Conservation (phyloP, 768 basidiomycete genomes). For the Kwoniella dendrophila region DNA sequence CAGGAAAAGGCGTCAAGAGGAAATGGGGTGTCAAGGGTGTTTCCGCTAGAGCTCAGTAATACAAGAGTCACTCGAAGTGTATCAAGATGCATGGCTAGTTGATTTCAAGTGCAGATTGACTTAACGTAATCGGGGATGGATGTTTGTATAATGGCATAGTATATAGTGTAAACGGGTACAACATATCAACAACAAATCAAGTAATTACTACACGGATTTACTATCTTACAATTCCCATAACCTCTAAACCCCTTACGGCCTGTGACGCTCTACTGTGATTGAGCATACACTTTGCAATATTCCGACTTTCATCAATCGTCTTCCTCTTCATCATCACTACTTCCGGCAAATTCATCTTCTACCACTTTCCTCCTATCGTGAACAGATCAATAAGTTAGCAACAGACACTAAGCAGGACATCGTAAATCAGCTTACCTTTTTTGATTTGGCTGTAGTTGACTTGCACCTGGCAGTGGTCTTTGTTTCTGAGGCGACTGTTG, state of each 20-base stretch:
- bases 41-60: constrained; percentile 8
- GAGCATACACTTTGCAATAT: no score
- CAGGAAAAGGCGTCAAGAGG: constrained; percentile 18
- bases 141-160: neutral
- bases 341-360: constrained; percentile 48
- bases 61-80: neutral
- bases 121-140: neutral
- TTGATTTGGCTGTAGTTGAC: constrained; percentile 28
- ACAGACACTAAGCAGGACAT: no score
- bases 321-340: constrained; percentile 27
- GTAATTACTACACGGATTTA: no score
- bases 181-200: neutral
- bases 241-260: no score
- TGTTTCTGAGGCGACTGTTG: constrained; percentile 17
- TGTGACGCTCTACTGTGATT: no score
- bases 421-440: constrained; percentile 19
- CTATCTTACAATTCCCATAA: no score
- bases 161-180: neutral
- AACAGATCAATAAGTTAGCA: neutral
- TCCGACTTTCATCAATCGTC: no score
- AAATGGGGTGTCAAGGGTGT: constrained; percentile 30
- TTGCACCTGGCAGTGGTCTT: constrained; percentile 17
- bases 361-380: constrained; percentile 39
- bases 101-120: neutral
- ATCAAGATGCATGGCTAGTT: neutral